Evolutionary conservation across 257 asterid species (phyloP).

Genomic region (Nicotiana knightiana): DNA sequence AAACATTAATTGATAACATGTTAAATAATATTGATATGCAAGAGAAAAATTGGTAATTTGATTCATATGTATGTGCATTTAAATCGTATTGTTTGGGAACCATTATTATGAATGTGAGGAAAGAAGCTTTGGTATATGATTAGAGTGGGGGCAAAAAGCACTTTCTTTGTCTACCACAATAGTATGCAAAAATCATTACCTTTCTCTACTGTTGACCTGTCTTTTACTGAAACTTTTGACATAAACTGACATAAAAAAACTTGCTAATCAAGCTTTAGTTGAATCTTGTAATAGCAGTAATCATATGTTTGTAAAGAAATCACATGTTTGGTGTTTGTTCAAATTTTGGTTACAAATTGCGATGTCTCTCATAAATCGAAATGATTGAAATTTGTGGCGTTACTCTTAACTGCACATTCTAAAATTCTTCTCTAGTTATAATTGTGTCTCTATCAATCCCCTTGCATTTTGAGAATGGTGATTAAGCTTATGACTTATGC

Average conservation of each 20-base stretch:
- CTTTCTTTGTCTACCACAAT: background rate
- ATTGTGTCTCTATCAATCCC: background rate
- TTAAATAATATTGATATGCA: background rate
- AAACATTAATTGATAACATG: no score
- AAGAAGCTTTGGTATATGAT: background rate
- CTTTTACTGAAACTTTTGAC: background rate
- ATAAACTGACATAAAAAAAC: background rate
- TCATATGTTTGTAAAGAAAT: background rate
- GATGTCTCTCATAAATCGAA: background rate
- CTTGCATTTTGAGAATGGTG: background rate
- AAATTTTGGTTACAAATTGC: background rate
- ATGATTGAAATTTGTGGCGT: background rate
- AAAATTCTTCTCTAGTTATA: background rate
- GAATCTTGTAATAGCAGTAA: background rate
- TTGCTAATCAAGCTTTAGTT: background rate
- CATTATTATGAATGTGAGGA: slow-evolving; percentile 4
- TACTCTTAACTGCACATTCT: background rate
- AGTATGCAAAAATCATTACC: background rate
- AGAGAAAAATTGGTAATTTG: background rate
- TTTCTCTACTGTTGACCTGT: background rate
- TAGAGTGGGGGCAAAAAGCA: slow-evolving; percentile 1
- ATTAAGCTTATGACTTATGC: background rate
- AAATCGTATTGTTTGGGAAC: background rate
- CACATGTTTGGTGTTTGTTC: background rate
- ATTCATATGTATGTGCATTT: background rate